Evolutionary conservation across 2,329 filamentous ascomycete genomes (phyloP).

Genomic region (Colletotrichum abscissum): DNA sequence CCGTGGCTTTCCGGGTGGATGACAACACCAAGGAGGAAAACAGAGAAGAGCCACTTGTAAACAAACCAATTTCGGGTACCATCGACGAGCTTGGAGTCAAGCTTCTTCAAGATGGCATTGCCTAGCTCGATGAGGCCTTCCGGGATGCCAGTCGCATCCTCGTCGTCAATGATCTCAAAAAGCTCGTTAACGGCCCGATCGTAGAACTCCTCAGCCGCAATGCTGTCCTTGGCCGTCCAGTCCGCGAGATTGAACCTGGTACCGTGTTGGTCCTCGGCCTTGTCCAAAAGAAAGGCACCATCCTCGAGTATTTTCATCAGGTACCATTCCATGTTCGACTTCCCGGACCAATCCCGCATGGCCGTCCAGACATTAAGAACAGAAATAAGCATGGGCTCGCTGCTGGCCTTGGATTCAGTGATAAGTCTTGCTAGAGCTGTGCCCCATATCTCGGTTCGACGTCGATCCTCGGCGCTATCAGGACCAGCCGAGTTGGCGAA

Average conservation of each 20-base stretch:
- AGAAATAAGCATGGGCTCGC: slow-evolving; percentile 83
- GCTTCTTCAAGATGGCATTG: slow-evolving; percentile 82
- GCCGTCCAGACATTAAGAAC: slow-evolving; percentile 89
- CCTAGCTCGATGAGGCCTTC: slow-evolving; percentile 86
- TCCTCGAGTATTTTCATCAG: slow-evolving; percentile 95
- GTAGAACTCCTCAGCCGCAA: slow-evolving; percentile 90
- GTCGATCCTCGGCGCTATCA: slow-evolving; percentile 82
- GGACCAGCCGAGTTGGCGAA: slow-evolving; percentile 89
- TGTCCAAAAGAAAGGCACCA: slow-evolving; percentile 89
- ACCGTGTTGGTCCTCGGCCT: slow-evolving; percentile 81
- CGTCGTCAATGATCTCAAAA: slow-evolving; percentile 88
- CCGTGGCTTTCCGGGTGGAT: slow-evolving; percentile 87
- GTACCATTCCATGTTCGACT: slow-evolving; percentile 90
- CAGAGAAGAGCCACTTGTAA: slow-evolving; percentile 91
- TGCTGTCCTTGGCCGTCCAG: slow-evolving; percentile 82
- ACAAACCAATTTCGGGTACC: slow-evolving; percentile 86
- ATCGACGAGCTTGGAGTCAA: slow-evolving; percentile 78
- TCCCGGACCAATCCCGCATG: slow-evolving; percentile 90
- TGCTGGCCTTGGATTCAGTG: slow-evolving; percentile 78
- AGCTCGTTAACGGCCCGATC: slow-evolving; percentile 82
- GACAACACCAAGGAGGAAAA: slow-evolving; percentile 85
- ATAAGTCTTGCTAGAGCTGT: slow-evolving; percentile 87
- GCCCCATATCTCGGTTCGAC: slow-evolving; percentile 88
- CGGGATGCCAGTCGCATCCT: slow-evolving; percentile 86
- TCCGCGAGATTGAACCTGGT: slow-evolving; percentile 77